Percentiles rank a stretch among this genome's conserved stretches.
phyloP scores from a whole-genome alignment of 1,284 basidiomycete species.

The Tilletiaria anomala region DNA sequence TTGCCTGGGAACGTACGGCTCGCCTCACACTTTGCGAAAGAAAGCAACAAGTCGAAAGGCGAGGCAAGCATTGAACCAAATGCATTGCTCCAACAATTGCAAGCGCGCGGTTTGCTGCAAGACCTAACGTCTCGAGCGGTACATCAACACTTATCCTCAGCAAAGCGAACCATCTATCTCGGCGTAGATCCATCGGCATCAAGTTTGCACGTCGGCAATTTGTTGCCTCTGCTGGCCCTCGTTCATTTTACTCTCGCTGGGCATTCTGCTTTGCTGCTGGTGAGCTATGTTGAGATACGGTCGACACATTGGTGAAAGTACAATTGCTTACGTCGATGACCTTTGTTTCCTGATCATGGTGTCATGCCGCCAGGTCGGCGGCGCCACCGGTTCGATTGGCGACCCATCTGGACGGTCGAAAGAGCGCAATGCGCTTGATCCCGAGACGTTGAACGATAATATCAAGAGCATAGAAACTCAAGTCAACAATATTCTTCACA shows the following conservation, averaged over 20 bases:
- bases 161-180: conserved; percentile 54
- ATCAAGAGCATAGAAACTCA: conserved; percentile 53
- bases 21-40: no score
- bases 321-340: no score
- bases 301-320: no score
- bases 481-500: conserved; percentile 57
- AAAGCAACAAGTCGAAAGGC: no score
- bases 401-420: conserved; percentile 81
- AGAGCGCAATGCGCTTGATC: conserved; percentile 60
- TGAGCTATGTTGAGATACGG: no score
- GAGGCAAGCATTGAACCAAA: no score
- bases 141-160: conserved; percentile 6
- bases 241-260: conserved; percentile 73
- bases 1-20: no score
- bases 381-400: conserved; percentile 88
- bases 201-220: conserved; percentile 82
- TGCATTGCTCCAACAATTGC: conserved; percentile 14
- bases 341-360: no score
- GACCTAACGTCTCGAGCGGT: conserved; percentile 17
- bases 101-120: conserved; percentile 13
- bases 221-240: conserved; percentile 71
- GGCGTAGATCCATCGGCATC: conserved; percentile 85
- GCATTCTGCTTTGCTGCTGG: conserved; percentile 66
- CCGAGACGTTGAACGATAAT: conserved; percentile 54
- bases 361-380: no score